Evolutionary conservation across 2,329 filamentous ascomycete species (phyloP), one percentile per base, ranked within the genome.

Genomic region (Fusarium palustre): DNA sequence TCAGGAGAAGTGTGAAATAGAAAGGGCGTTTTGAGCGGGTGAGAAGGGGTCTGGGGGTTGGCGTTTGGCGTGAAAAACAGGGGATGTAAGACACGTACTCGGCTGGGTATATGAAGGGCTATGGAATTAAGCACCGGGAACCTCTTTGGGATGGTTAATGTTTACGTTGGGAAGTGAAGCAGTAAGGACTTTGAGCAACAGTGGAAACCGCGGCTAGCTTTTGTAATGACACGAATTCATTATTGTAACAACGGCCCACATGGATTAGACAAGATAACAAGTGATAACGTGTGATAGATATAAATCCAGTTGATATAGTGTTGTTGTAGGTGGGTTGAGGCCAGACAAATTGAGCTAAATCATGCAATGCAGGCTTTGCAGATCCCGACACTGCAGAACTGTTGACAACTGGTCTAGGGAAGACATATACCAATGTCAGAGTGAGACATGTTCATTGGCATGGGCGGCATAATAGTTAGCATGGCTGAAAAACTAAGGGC

Each of bases 191-290:
- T 41, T 18, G 13, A 28, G 34, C 22, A 22, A 45, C 5, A 28
- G 41, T 22, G 57, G n/a, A 63, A 49, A 64, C 46, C 56, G 38
- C 45, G 34, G 33, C 52, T 55, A 45, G 41, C 34, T 45, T 56
- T 55, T 24, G 25, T 20, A 31, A 42, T 31, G 34, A 50, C 48
- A 39, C 33, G 38, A 64, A 45, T 28, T 34, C 48, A 49, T 54
- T 18, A 59, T 67, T 70, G 54, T 47, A 54, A 64, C 56, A 20
- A 36, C 34, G 18, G 46, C 67, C 64, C 66, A 68, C 57, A 57
- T 56, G 38, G 41, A 36, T 38, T n/a, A 50, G 30, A 58, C 67
- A 57, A 34, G 15, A 8, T 8, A 12, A 34, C 66, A 55, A 46
- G 66, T 52, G 45, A 69, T 45, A 42, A 30, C 50, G 53, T 59